Conservation (phyloP, 208 protist species). For the Leishmania braziliensis region DNA sequence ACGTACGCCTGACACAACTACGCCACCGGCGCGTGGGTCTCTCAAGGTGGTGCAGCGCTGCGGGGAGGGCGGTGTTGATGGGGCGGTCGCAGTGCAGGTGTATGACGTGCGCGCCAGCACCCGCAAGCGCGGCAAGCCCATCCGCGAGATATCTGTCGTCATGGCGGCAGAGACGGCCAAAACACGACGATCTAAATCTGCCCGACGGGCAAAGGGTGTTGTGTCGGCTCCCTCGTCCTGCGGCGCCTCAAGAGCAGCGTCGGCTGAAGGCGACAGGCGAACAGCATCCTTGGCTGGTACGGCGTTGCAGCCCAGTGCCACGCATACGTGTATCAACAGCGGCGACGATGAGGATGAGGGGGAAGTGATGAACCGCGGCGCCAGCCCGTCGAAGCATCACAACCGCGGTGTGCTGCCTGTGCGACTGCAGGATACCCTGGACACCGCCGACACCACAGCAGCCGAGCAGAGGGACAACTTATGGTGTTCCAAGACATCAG, state of each 20-base stretch:
- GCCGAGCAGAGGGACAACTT: background rate
- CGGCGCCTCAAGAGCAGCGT: conserved; percentile 22
- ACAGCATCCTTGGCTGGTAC: conserved; percentile 14
- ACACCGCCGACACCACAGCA: background rate
- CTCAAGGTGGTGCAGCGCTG: conserved; percentile 72
- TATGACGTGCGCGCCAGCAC: conserved; percentile 85
- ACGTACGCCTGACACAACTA: conserved; percentile 7
- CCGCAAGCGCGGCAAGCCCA: conserved; percentile 57
- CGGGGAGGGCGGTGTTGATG: conserved; percentile 58
- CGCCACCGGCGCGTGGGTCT: conserved; percentile 34
- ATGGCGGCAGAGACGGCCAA: conserved; percentile 82
- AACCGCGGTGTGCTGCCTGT: background rate
- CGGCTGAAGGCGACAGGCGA: background rate
- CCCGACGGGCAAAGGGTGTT: conserved; percentile 10
- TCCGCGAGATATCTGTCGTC: conserved; percentile 82
- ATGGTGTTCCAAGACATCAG: background rate
- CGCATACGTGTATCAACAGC: background rate
- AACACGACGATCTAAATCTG: conserved; percentile 9
- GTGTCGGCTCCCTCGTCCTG: conserved; percentile 30
- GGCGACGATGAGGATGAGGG: background rate
- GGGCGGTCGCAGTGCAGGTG: conserved; percentile 65
- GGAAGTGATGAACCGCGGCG: background rate
- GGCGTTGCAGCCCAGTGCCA: background rate
- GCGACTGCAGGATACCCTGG: conserved; percentile 4
- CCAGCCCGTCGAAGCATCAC: background rate